phyloP scores from a whole-genome alignment of 1,284 basidiomycete species.

The Dichomitus squalens region DNA sequence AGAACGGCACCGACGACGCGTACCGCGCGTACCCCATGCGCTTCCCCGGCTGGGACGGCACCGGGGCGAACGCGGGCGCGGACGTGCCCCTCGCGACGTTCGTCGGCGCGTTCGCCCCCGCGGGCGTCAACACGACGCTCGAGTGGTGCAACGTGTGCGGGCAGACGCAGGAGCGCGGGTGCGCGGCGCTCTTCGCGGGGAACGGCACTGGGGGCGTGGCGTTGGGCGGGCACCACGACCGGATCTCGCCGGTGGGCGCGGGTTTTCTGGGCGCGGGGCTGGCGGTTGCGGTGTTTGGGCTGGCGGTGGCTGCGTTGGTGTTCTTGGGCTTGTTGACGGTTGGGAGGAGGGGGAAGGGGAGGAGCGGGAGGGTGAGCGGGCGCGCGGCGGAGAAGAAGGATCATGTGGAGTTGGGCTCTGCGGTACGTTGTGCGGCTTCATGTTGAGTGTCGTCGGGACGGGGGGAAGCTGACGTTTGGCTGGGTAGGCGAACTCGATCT shows the following conservation, averaged over 20 bases:
- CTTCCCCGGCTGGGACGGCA: slow-evolving; percentile 30
- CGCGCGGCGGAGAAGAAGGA: not conserved
- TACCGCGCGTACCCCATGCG: slow-evolving; percentile 32
- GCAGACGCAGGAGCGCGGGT: slow-evolving; percentile 59
- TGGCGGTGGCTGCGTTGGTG: slow-evolving; percentile 42
- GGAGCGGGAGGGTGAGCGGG: no score
- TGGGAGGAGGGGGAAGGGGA: slow-evolving; percentile 22
- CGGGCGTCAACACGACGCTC: slow-evolving; percentile 52
- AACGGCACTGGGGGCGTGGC: slow-evolving; percentile 33
- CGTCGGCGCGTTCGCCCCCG: slow-evolving; percentile 51
- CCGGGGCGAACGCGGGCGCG: slow-evolving; percentile 26
- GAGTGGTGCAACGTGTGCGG: slow-evolving; percentile 62
- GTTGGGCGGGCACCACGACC: slow-evolving; percentile 35
- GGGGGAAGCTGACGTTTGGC: not conserved
- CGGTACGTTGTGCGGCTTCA: slow-evolving; percentile 6
- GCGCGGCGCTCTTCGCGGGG: slow-evolving; percentile 45
- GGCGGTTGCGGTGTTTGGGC: slow-evolving; percentile 46
- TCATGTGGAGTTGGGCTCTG: slow-evolving; percentile 9
- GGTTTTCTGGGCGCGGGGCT: slow-evolving; percentile 69
- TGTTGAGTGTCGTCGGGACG: no score
- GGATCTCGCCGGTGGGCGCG: slow-evolving; percentile 57
- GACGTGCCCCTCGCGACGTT: slow-evolving; percentile 63
- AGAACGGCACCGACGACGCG: slow-evolving; percentile 50
- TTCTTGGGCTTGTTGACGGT: slow-evolving; percentile 51
- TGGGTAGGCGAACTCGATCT: slow-evolving; percentile 12